Evolutionary conservation across 495 filamentous ascomycete species (phyloP), one percentile per base, ranked within the genome.

Genomic region (Daldinia childiae): DNA sequence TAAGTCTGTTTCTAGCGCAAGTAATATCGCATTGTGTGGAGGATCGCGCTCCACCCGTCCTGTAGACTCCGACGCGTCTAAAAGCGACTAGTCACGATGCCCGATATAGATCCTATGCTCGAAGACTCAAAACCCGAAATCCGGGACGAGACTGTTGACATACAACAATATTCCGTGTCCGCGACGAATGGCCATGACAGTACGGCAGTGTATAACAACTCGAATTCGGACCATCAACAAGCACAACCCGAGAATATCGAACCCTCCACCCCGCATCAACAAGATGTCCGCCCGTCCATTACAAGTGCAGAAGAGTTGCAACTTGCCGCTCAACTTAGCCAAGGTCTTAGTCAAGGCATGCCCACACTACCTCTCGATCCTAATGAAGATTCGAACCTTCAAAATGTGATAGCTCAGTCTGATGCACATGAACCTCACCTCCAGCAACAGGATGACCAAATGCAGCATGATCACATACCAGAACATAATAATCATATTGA

Each of bases 321-420:
- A 60, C 76, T 87, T 3, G 82, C 85, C 4, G 86, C 84, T 34
- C 85, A 87, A 72, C 69, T 87, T 48, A 83, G 82, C 45, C 83
- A 83, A 57, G 82, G 76, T 52, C 75, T 86, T 21, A 76, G 71
- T 32, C 73, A 76, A 59, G 73, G 71, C 48, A 72, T 76, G 45
- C 64, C 76, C 7, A 41, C 65, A 45, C 58, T 73, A 12, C 58
- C 45, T 62, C 62, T 75, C 36, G 65, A 71, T 48, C 34, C 64
- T 5, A 65, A 55, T 59, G 69, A 74, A 43, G 72, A 78, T 3
- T 9, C 61, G 21, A 62, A 62, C 43, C 66, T 77, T 48, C 65
- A 59, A 56, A 68, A 69, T 8, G 72, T 66, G 14, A 58, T 68
- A 45, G 34, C 66, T 38, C 74, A 74, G 4, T 55, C 74, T 15